A percentile compares a stretch with the other conserved stretches of the same genome.
Conservation (phyloP, 177 flowering plant species). For the Vitis hybrid region DNA sequence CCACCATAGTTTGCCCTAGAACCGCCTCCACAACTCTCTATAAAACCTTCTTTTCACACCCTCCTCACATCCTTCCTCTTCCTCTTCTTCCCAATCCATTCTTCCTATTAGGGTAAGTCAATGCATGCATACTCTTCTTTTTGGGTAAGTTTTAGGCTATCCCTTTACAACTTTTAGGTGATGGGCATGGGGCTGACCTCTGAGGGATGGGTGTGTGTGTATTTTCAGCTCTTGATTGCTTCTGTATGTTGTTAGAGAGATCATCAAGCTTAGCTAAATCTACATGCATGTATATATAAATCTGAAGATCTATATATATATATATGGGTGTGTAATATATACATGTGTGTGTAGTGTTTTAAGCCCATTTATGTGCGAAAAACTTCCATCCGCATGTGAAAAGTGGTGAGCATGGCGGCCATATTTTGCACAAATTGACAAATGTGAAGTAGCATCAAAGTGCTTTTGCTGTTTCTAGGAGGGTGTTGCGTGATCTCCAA, state of each 20-base stretch:
- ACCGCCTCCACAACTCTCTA: neutral
- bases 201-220: no score
- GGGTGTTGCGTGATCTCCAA: constrained; percentile 8
- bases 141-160: neutral
- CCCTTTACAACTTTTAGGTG: neutral
- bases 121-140: no score
- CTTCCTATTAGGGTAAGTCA: no score
- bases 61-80: neutral
- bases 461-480: constrained; percentile 16
- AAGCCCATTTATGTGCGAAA: constrained; percentile 23
- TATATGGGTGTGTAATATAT: no score
- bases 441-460: constrained; percentile 1
- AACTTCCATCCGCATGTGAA: constrained; percentile 56
- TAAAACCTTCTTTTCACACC: constrained; percentile 2
- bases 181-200: no score
- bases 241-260: no score
- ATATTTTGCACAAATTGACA: constrained; percentile 42
- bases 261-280: no score
- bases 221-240: no score
- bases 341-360: no score
- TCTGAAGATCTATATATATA: no score
- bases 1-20: constrained; percentile 4
- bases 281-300: no score
- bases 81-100: neutral
- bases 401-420: constrained; percentile 42